A percentile compares a stretch with the other conserved stretches of the same genome.
Conservation (phyloP, 2,329 filamentous ascomycete genomes). For the Fusarium sp. region DNA sequence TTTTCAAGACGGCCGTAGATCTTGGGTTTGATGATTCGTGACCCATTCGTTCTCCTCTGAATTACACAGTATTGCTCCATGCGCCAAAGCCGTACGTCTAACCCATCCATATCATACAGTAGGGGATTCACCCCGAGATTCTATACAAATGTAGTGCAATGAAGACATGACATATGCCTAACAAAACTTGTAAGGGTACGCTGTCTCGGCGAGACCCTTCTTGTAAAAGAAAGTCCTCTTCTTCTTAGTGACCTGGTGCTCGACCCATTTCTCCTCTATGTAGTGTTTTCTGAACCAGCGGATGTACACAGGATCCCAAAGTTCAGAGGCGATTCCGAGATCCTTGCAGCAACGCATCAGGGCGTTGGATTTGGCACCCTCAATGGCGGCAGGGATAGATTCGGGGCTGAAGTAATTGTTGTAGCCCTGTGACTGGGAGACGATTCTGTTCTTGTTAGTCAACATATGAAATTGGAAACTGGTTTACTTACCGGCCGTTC, state of each 20-base stretch:
- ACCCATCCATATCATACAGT: constrained; percentile 29
- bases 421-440: constrained; percentile 92
- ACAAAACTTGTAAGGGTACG: constrained; percentile 64
- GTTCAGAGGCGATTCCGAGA: constrained; percentile 89
- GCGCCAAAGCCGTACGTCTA: constrained; percentile 8
- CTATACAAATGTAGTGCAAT: constrained; percentile 10
- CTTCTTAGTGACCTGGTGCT: constrained; percentile 88
- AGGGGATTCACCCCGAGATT: neutral
- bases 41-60: neutral
- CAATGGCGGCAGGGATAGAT: constrained; percentile 90
- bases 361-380: constrained; percentile 97
- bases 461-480: neutral
- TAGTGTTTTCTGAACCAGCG: constrained; percentile 79
- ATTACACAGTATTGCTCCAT: constrained; percentile 11
- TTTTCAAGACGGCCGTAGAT: neutral
- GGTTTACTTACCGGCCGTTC: constrained; percentile 76
- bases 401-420: constrained; percentile 93
- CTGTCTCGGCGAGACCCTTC: constrained; percentile 78
- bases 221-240: constrained; percentile 86
- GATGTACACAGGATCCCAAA: constrained; percentile 96
- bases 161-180: neutral
- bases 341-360: constrained; percentile 99
- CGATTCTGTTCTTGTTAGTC: constrained; percentile 67
- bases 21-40: neutral
- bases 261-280: constrained; percentile 86